A percentile compares a stretch with the other conserved stretches of the same genome.
phyloP scores from a whole-genome alignment of 352 stramenopile species.

The Paralagenidium karlingii region DNA sequence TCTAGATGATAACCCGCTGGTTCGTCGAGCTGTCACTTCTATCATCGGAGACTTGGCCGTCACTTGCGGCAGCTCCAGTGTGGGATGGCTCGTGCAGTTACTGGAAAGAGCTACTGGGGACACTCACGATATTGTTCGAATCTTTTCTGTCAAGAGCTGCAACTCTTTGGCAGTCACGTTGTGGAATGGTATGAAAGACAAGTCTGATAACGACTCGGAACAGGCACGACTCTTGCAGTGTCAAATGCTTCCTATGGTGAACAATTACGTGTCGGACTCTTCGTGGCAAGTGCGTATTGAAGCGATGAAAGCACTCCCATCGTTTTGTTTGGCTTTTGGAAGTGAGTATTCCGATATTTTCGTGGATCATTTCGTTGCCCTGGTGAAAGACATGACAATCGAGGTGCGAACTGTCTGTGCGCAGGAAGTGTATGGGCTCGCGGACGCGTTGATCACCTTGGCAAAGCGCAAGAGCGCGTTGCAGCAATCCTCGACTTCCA shows the following conservation, averaged over 20 bases:
- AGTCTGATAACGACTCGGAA: too few relatives aligned
- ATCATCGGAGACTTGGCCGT: constrained; percentile 67
- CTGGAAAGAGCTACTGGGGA: constrained; percentile 72
- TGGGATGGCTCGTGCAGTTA: constrained; percentile 60
- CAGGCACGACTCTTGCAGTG: constrained; percentile 62
- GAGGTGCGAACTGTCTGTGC: constrained; percentile 70
- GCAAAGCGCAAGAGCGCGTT: constrained; percentile 5
- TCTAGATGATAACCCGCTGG: constrained; percentile 75
- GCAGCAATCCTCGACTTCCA: background rate
- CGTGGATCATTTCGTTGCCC: constrained; percentile 79
- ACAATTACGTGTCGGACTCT: constrained; percentile 77
- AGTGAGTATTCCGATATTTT: constrained; percentile 72
- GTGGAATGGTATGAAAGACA: constrained; percentile 16
- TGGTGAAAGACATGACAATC: constrained; percentile 72
- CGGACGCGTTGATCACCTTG: constrained; percentile 40
- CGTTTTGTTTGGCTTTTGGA: constrained; percentile 69
- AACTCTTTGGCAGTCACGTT: constrained; percentile 58
- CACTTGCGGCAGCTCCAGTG: constrained; percentile 29
- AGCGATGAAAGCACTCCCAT: constrained; percentile 50
- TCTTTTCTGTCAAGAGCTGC: constrained; percentile 77
- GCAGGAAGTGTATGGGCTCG: constrained; percentile 48
- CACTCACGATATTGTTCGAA: constrained; percentile 80
- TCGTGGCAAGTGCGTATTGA: constrained; percentile 82
- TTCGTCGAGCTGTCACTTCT: constrained; percentile 68
- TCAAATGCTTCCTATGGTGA: constrained; percentile 81